Conservation (phyloP, 1,139 yeast species). For the Taphrina deformans region DNA sequence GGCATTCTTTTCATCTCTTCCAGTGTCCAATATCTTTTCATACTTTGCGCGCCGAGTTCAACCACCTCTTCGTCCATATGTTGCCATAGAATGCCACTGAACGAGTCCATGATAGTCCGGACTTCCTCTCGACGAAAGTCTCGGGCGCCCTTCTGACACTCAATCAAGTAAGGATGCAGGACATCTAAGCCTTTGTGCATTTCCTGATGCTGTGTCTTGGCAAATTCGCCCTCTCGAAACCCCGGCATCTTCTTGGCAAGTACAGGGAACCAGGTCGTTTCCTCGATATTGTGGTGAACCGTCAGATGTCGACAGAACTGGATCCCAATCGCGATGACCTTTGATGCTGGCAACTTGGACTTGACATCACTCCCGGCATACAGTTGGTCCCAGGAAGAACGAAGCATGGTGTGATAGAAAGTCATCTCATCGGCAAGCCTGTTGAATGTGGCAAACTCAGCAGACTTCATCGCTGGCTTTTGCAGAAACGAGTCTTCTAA, state of each 20-base stretch:
- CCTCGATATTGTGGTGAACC: conserved; percentile 22
- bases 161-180: background rate
- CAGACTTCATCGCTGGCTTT: background rate
- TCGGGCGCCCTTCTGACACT: background rate
- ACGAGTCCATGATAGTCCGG: background rate
- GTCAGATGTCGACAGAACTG: conserved; percentile 3
- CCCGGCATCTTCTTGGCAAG: conserved; percentile 25
- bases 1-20: conserved; percentile 21
- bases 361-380: background rate
- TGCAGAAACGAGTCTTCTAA: too few species aligned
- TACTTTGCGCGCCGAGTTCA: conserved; percentile 2
- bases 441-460: background rate
- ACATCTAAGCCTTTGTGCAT: conserved; percentile 27
- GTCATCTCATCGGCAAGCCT: conserved; percentile 1
- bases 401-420: background rate
- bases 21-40: conserved; percentile 29
- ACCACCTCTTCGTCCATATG: conserved; percentile 24
- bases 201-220: background rate
- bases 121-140: background rate
- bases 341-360: background rate
- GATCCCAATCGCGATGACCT: background rate
- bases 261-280: conserved; percentile 12
- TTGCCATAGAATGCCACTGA: conserved; percentile 3
- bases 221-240: background rate
- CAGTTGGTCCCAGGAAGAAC: background rate